Base-by-base conservation (phyloP, 139 green algal genomes). In the Micractinium sp. region DNA sequence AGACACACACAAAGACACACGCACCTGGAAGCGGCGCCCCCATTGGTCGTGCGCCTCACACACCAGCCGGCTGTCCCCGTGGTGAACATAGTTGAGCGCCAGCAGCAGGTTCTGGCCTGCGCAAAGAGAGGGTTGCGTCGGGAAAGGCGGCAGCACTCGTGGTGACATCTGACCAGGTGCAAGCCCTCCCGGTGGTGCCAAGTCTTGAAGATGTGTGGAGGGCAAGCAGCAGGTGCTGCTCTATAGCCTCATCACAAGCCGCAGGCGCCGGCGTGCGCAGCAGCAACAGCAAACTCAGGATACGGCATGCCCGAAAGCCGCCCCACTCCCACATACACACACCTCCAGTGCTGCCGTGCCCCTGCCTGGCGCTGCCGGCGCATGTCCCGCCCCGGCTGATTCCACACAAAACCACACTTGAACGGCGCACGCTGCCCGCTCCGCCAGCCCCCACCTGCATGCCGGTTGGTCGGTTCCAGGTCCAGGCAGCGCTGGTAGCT, bases 31-130 rank as follows among this genome's bases (percentile, higher is more conserved):
- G 16, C 88, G 38, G 13, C 77, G 15, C 25, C 97, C 97, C 97
- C 97, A 98, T 53, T 94, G 90, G 4, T 87, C 87, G 87, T 99
- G 97, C 18, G 95, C 96, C 3, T 90, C 73, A 89, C 94, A 98
- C 31, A 99, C 96, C 7, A 93, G 77, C 13, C 90, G 74, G 4
- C 96, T 93, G 75, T 98, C 94, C 18, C 97, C 97, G 73, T 78
- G 75, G 74, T 95, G 71, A 13, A 97, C 95, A 92, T 99, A 99
- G 87, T 99, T 99, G 22, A 99, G 91, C 0, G 93, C 96, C 74
- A 99, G 94, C 47, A 99, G 93, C 31, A 94, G 87, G 89, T 98
- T 98, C 89, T 98, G 93, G n/a, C 85, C 91, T 85, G 90, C 85
- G 76, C n/a, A 3, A 14, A 15, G 29, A 35, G 16, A 73, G 61